These are phyloP conservation scores for Cercospora brassicicola DNA, from an alignment of 2,329 filamentous ascomycete genomes.

Conservation along the genomic window DNA sequence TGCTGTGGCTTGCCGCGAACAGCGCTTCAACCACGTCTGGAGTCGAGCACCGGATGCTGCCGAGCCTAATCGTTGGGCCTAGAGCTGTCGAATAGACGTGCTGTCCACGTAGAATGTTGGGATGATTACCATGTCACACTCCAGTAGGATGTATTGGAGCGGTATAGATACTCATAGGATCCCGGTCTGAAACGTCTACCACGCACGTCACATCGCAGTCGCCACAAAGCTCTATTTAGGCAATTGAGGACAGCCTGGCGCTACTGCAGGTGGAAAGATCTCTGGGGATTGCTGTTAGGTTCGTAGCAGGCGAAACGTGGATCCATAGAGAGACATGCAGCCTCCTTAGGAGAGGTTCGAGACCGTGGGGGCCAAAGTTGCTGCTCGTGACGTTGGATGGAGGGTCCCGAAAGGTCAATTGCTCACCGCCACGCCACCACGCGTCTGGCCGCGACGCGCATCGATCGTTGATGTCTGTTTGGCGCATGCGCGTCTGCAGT, in stretches of 20 bases:
- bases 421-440: constrained; percentile 5
- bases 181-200: neutral
- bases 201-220: constrained; percentile 16
- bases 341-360: neutral
- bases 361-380: neutral
- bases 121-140: neutral
- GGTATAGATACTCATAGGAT: constrained; percentile 6
- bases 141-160: constrained; percentile 1
- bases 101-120: neutral
- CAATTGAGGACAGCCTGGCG: neutral
- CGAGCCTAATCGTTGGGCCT: neutral
- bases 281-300: neutral
- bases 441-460: neutral
- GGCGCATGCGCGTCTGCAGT: constrained; percentile 1
- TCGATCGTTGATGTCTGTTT: constrained; percentile 2
- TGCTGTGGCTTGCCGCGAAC: neutral
- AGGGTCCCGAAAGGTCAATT: neutral
- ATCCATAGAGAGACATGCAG: constrained; percentile 1
- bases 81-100: neutral
- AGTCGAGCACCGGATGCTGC: neutral
- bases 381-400: neutral
- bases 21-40: neutral
- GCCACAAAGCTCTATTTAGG: neutral
- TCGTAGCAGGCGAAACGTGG: neutral
- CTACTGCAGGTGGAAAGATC: constrained; percentile 3